Evolutionary conservation across 2,329 filamentous ascomycete genomes (phyloP), one percentile per base, ranked within the genome.

Genomic region (Colletotrichum sp.): DNA sequence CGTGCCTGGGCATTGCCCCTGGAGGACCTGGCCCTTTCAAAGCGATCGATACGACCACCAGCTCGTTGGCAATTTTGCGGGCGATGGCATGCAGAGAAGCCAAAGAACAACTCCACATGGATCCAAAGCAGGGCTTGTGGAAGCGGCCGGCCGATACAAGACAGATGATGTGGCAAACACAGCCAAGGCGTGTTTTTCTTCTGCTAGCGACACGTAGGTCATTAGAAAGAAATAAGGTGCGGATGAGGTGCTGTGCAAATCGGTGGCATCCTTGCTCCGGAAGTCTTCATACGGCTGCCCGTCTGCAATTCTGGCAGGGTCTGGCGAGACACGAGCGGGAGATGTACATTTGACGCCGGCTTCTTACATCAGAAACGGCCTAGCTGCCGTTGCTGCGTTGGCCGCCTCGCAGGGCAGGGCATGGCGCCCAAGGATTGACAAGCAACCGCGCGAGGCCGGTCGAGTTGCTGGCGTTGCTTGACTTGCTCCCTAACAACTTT

Each of bases 351-450:
- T 74, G 74, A 74, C 74, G 65, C 48, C 36, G 60, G 58, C 28
- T 69, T 55, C 32, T 25, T 69, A 65, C 64, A 69, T 65, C 65
- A 22, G 32, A 34, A 58, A 22, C 27, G 48, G 70, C 48, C 34
- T 74, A 69, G 56, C n/a, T 68, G 58, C 70, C 70, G 58, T 73
- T 74, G 74, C 58, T 76, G 70, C 32, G 74, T 60, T 76, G 74
- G 70, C 74, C 39, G 74, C 70, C 73, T 75, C 18, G 64, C 73
- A 68, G 70, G 70, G 62, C 70, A 25, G 28, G 13, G 72, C 73
- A 68, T 65, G 70, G 62, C 73, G 25, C 28, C 15, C 68, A 66
- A 62, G 72, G n/a, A 72, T 72, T 39, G 60, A 36, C 34, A 75
- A 28, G 61, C 30, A 39, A 55, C 13, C 22, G 52, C 18, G 56